Base-by-base conservation (phyloP, 352 stramenopile species). In the Phytophthora litchii region DNA sequence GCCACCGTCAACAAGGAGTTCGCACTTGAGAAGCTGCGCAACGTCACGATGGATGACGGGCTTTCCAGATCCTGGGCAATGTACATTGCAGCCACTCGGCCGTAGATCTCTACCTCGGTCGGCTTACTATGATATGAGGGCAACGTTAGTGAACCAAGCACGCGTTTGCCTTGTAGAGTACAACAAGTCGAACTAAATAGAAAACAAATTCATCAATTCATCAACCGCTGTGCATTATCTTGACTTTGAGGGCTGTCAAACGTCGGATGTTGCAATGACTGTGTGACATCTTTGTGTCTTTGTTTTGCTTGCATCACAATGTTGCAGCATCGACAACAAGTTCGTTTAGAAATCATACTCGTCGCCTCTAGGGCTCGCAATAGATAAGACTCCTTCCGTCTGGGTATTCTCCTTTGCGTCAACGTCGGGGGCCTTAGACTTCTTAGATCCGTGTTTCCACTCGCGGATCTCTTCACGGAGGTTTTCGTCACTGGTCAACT, bases 41-140 rank as follows among this genome's bases (percentile, higher is more conserved):
- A 67, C 23, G 70, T 71, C 20, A 68, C 67, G 11, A 78, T 94
- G 67, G 84, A 94, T 61, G 77, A 90, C 54, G 82, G 80, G 3
- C 77, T 92, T 40, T 85, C 84, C 20, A 78, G 80, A 8, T 87
- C 80, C 1, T 92, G 84, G 84, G 80, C 84, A 19, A 64, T 94
- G 34, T 94, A 94, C 72, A 88, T 88, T 62, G 78, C 76, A 36
- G 75, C 75, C 16, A 79, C 74, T 1, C 69, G 69, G n/a, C 64
- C 69, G 51, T 71, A 70, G 40, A 43, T 21, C 12, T 21, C 13
- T 1, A 17, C 23, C 10, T 41, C 27, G 51, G 36, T 32, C 50
- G 42, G 65, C 23, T 47, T 52, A 45, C 35, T 38, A 60, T 64
- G 46, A 60, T 60, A 67, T 64, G 44, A 70, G 42, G 47, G 41